phyloP scores from a whole-genome alignment of 441 rosid species.

The Populus trichocarpa region DNA sequence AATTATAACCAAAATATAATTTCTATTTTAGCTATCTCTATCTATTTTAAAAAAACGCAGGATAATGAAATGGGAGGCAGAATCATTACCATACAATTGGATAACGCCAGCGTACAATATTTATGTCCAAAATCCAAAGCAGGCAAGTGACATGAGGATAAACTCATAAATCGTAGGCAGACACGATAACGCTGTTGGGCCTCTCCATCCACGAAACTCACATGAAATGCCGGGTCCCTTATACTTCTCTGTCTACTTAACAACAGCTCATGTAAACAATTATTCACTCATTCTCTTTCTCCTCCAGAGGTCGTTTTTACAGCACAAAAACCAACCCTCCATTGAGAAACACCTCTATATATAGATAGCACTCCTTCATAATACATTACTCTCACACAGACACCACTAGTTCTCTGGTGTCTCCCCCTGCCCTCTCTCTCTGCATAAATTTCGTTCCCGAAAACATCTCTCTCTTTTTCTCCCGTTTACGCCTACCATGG shows the following conservation, averaged over 20 bases:
- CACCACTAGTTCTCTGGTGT: background rate
- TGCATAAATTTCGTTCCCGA: background rate
- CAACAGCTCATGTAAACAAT: background rate
- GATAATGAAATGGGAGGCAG: background rate
- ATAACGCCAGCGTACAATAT: background rate
- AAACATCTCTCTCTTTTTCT: background rate
- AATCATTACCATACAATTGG: background rate
- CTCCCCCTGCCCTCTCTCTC: background rate
- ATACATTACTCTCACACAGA: background rate
- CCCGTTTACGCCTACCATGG: conserved; percentile 4
- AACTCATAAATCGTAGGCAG: background rate
- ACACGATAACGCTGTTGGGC: background rate
- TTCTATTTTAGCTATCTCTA: background rate
- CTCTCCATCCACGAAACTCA: background rate
- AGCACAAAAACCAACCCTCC: background rate
- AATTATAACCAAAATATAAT: too few species aligned
- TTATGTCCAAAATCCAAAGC: background rate
- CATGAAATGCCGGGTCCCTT: background rate
- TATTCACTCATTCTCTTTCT: background rate
- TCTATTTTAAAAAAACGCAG: background rate
- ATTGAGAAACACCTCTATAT: background rate
- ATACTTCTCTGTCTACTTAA: background rate
- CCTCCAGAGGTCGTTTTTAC: background rate
- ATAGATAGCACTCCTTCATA: background rate
- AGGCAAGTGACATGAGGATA: background rate